phyloP scores from a whole-genome alignment of 2,329 filamentous ascomycete genomes.

The Capronia americana region DNA sequence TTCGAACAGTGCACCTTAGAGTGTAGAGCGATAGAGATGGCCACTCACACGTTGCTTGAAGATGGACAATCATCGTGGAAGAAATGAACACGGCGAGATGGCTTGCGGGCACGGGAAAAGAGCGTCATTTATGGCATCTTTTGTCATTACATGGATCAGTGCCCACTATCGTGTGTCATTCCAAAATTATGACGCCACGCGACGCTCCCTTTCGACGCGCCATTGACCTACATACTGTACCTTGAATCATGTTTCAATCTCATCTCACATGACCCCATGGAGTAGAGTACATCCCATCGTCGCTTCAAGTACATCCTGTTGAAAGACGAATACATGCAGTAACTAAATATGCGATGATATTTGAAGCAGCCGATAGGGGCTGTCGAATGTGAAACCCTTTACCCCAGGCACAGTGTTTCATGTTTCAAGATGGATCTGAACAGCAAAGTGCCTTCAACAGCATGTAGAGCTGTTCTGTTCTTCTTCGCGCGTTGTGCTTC shows the following conservation, averaged over 20 bases:
- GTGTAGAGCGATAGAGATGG: background rate
- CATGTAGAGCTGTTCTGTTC: background rate
- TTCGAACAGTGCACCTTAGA: background rate
- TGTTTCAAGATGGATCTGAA: slow-evolving; percentile 19
- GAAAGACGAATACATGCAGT: background rate
- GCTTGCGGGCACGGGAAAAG: too few relatives aligned
- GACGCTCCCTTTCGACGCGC: background rate
- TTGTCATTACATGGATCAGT: too few relatives aligned
- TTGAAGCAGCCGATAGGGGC: background rate
- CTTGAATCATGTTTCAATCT: background rate
- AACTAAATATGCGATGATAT: background rate
- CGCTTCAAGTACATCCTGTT: background rate
- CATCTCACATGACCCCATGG: background rate
- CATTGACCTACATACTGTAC: background rate
- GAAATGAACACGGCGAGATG: too few relatives aligned
- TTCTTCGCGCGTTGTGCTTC: background rate
- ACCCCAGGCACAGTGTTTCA: slow-evolving; percentile 10
- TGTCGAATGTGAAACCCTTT: slow-evolving; percentile 16
- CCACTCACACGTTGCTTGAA: background rate
- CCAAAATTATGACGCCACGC: too few relatives aligned
- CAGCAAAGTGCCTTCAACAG: background rate
- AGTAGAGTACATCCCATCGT: background rate
- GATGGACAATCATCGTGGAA: background rate
- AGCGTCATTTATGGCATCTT: too few relatives aligned
- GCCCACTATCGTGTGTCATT: too few relatives aligned